Evolutionary conservation across 2,329 filamentous ascomycete species (phyloP).

Genomic region (Colletotrichum agaves): DNA sequence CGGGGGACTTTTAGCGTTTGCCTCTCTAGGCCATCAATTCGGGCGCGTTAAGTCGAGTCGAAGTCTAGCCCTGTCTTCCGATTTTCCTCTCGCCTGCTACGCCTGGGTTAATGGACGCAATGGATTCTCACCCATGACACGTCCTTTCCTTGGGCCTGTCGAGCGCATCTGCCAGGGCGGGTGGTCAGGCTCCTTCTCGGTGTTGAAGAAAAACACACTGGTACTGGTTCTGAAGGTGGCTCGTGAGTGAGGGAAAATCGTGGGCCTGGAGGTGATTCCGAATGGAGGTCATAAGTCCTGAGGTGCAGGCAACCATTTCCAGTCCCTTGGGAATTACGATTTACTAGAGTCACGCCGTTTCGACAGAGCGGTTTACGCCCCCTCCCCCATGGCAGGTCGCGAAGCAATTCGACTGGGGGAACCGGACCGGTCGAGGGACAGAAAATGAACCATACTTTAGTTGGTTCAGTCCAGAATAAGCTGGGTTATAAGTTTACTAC

Average conservation of each 20-base stretch:
- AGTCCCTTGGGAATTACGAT: conserved; percentile 36
- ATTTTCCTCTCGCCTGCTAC: background rate
- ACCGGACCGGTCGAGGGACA: conserved; percentile 7
- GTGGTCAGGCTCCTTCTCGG: background rate
- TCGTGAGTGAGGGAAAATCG: conserved; percentile 28
- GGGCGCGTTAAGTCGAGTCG: conserved; percentile 10
- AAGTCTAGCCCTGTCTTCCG: conserved; percentile 5
- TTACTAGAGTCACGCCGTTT: conserved; percentile 20
- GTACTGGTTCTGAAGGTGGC: conserved; percentile 1
- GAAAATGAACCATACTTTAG: background rate
- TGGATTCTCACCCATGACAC: conserved; percentile 22
- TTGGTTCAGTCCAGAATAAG: conserved; percentile 7
- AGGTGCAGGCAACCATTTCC: conserved; percentile 38
- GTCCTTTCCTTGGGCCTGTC: background rate
- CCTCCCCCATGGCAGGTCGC: background rate
- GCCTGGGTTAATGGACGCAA: background rate
- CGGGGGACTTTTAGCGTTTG: conserved; percentile 3
- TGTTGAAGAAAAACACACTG: conserved; percentile 1
- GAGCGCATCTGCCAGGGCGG: conserved; percentile 17
- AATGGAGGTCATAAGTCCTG: conserved; percentile 25
- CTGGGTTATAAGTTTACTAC: too few species aligned
- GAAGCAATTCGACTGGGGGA: conserved; percentile 8
- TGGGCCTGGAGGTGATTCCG: conserved; percentile 30
- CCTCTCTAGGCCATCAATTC: conserved; percentile 11
- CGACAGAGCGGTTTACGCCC: conserved; percentile 13